Percentiles rank a stretch among this genome's conserved stretches.
These are phyloP conservation scores for Aristolochia californica DNA, from an alignment of 164 flowering plant species.

Conservation along the genomic window DNA sequence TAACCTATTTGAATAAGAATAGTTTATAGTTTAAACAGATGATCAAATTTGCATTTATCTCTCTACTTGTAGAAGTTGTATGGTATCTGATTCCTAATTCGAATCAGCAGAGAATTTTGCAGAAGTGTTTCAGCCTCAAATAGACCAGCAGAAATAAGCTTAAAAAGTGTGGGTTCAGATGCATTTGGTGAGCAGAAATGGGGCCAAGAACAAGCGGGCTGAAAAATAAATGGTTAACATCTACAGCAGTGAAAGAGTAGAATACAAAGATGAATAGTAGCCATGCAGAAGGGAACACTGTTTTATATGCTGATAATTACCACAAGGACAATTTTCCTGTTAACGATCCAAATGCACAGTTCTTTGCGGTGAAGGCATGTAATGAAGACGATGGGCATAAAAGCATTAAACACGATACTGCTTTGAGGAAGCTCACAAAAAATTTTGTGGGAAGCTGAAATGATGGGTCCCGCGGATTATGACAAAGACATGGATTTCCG, in stretches of 20 bases:
- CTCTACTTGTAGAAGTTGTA: too few relatives aligned
- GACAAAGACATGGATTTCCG: conserved; percentile 81
- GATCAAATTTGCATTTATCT: too few relatives aligned
- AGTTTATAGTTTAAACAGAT: too few relatives aligned
- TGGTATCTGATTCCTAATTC: too few relatives aligned
- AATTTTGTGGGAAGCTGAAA: conserved; percentile 67
- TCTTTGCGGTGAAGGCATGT: conserved; percentile 81
- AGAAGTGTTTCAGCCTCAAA: conserved; percentile 26
- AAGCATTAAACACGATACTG: conserved; percentile 68
- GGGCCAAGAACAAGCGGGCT: conserved; percentile 47
- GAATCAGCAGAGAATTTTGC: conserved; percentile 30
- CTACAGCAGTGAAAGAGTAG: conserved; percentile 37
- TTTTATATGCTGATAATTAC: conserved; percentile 44
- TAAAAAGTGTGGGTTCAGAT: conserved; percentile 31
- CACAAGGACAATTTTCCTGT: conserved; percentile 55
- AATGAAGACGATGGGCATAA: conserved; percentile 96
- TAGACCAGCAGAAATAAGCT: conserved; percentile 31
- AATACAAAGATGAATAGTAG: conserved; percentile 37
- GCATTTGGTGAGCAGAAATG: conserved; percentile 50
- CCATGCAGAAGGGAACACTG: conserved; percentile 44
- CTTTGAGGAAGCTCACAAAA: conserved; percentile 62
- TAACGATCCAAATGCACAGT: conserved; percentile 52
- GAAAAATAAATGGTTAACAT: conserved; percentile 28
- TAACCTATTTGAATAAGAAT: too few relatives aligned
- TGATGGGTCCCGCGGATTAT: conserved; percentile 77